A percentile compares a stretch with the other conserved stretches of the same genome.
Conservation (phyloP, 495 filamentous ascomycete species). For the Wilcoxina mikolae region DNA sequence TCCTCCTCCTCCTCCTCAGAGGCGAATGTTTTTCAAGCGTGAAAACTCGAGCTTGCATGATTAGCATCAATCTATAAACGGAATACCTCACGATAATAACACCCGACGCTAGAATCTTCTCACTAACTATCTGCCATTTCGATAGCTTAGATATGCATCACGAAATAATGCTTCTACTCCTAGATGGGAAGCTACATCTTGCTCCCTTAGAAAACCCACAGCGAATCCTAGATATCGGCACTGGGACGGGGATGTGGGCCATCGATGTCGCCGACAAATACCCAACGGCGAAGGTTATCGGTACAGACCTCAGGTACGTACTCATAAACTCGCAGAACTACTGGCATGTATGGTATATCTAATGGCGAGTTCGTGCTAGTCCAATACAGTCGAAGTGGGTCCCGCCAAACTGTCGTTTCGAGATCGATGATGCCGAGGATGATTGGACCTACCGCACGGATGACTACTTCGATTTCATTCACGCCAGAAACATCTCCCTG, state of each 20-base stretch:
- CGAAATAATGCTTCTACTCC: background rate
- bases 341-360: background rate
- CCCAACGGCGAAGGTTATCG: background rate
- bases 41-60: no score
- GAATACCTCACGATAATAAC: background rate
- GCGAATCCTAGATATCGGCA: no score
- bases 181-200: conserved; percentile 20
- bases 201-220: conserved; percentile 31
- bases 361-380: background rate
- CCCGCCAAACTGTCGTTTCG: conserved; percentile 31
- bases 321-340: background rate
- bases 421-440: conserved; percentile 34
- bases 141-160: background rate
- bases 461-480: conserved; percentile 33
- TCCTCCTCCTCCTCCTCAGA: background rate
- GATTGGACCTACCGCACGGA: conserved; percentile 29
- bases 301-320: background rate
- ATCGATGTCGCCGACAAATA: conserved; percentile 9
- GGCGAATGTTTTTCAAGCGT: no score
- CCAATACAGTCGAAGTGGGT: background rate
- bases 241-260: conserved; percentile 22
- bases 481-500: conserved; percentile 28
- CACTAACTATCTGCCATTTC: background rate
- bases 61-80: background rate
- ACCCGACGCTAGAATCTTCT: background rate